A percentile compares a stretch with the other conserved stretches of the same genome.
phyloP scores from a whole-genome alignment of 139 green algal genomes.

The Chlamydomonas applanata region DNA sequence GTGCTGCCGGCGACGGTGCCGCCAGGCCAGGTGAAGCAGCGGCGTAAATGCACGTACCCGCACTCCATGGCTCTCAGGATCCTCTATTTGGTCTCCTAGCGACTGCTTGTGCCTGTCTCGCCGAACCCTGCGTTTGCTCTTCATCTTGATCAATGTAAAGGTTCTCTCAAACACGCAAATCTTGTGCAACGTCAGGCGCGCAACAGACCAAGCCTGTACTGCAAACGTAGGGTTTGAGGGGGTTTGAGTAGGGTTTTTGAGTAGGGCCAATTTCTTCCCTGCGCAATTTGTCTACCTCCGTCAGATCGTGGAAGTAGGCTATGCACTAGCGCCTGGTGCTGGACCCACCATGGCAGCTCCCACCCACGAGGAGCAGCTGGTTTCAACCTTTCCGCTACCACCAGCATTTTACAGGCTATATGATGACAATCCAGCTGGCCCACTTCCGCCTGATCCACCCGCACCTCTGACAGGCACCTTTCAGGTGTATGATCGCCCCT shows the following conservation, averaged over 20 bases:
- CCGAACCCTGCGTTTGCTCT: too few relatives aligned
- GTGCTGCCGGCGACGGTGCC: slow-evolving; percentile 46
- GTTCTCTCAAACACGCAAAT: too few relatives aligned
- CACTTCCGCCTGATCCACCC: slow-evolving; percentile 8
- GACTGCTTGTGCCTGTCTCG: slow-evolving; percentile 51
- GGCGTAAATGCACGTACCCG: slow-evolving; percentile 43
- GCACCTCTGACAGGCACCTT: slow-evolving; percentile 1
- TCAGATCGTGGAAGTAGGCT: too few relatives aligned
- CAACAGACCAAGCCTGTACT: too few relatives aligned
- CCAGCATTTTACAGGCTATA: slow-evolving; percentile 26
- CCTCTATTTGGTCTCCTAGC: slow-evolving; percentile 65
- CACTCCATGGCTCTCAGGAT: slow-evolving; percentile 61
- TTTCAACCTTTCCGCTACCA: slow-evolving; percentile 20
- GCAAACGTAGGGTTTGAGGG: too few relatives aligned
- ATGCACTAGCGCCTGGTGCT: too few relatives aligned
- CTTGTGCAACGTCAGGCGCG: too few relatives aligned
- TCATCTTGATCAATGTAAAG: too few relatives aligned
- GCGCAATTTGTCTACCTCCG: too few relatives aligned
- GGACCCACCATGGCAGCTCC: neutral
- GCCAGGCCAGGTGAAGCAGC: neutral
- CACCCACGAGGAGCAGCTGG: neutral
- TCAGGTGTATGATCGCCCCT: slow-evolving; percentile 12
- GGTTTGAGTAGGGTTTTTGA: too few relatives aligned
- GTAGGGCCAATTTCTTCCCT: too few relatives aligned
- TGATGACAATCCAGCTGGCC: neutral